A percentile compares a stretch with the other conserved stretches of the same genome.
Evolutionary conservation across 2,329 filamentous ascomycete species (phyloP).

Genomic region (Cadophora sp.): DNA sequence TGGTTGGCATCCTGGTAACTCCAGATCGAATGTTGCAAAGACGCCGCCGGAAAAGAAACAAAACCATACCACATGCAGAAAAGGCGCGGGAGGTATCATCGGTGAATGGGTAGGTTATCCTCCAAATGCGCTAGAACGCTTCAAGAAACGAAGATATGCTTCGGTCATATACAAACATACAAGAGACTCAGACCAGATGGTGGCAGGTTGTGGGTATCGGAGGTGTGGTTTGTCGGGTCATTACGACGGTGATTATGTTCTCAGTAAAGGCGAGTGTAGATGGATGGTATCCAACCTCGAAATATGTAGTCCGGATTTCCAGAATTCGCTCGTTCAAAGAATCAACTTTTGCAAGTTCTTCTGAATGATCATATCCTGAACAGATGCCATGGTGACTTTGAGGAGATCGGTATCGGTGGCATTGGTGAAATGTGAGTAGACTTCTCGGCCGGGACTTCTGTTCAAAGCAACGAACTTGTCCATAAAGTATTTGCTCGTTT

Average conservation of each 20-base stretch:
- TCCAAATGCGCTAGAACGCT: slow-evolving; percentile 10
- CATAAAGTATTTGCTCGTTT: slow-evolving; percentile 81
- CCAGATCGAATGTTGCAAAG: background rate
- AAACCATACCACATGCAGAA: slow-evolving; percentile 11
- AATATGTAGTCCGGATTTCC: background rate
- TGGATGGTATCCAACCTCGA: slow-evolving; percentile 11
- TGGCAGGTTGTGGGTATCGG: slow-evolving; percentile 6
- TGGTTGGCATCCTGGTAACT: background rate
- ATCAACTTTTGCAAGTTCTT: slow-evolving; percentile 83
- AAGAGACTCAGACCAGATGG: background rate
- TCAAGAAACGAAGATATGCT: slow-evolving; percentile 18
- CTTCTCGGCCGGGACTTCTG: slow-evolving; percentile 62
- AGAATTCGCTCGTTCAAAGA: slow-evolving; percentile 45
- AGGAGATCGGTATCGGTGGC: slow-evolving; percentile 74
- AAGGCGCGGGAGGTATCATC: slow-evolving; percentile 5
- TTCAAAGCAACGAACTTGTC: slow-evolving; percentile 82
- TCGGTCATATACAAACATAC: slow-evolving; percentile 15
- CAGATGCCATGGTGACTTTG: slow-evolving; percentile 85
- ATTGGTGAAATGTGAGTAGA: slow-evolving; percentile 65
- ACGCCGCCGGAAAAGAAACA: background rate
- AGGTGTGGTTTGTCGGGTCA: slow-evolving; percentile 10
- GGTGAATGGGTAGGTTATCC: background rate
- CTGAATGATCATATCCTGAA: slow-evolving; percentile 88
- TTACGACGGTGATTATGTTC: slow-evolving; percentile 16
- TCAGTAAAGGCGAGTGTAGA: background rate